Percentiles rank a stretch among this genome's conserved stretches.
Conservation (phyloP, 1,284 basidiomycete species). For the Ceratobasidium sp. region DNA sequence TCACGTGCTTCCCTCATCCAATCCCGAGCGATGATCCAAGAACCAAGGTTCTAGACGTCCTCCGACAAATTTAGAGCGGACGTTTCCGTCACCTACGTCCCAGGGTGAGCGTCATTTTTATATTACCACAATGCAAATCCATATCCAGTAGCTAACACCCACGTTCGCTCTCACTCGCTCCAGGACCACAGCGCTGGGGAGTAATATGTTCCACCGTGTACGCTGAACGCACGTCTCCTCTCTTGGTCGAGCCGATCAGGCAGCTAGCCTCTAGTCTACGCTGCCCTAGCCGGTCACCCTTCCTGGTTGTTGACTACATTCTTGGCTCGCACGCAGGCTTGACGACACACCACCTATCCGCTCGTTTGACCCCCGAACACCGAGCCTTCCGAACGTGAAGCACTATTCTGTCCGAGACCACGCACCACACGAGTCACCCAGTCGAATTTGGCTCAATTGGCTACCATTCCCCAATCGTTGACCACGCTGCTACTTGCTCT, state of each 20-base stretch:
- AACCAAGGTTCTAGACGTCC: constrained; percentile 85
- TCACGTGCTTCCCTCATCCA: no score
- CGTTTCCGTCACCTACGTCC: constrained; percentile 95
- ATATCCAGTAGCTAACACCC: neutral
- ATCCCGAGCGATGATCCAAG: no score
- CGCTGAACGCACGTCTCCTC: constrained; percentile 63
- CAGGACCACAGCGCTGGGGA: constrained; percentile 62
- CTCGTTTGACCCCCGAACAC: no score
- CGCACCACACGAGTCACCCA: no score
- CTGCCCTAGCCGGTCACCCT: no score
- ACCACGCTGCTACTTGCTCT: constrained; percentile 91
- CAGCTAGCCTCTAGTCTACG: neutral
- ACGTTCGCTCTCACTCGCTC: constrained; percentile 68
- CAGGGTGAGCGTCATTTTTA: constrained; percentile 71
- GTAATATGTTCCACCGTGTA: constrained; percentile 57
- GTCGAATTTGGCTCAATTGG: constrained; percentile 54
- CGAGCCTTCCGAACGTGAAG: no score
- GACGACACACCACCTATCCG: no score
- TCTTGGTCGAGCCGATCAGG: constrained; percentile 51
- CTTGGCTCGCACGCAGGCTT: no score
- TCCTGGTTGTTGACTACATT: no score
- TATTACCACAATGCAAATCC: neutral
- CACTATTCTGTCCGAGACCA: no score
- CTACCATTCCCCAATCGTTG: constrained; percentile 81
- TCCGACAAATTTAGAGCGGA: constrained; percentile 91